Percentiles rank a stretch among this genome's conserved stretches.
phyloP scores from a whole-genome alignment of 192 early-diverging fungal genomes.

The Coemansia interrupta region DNA sequence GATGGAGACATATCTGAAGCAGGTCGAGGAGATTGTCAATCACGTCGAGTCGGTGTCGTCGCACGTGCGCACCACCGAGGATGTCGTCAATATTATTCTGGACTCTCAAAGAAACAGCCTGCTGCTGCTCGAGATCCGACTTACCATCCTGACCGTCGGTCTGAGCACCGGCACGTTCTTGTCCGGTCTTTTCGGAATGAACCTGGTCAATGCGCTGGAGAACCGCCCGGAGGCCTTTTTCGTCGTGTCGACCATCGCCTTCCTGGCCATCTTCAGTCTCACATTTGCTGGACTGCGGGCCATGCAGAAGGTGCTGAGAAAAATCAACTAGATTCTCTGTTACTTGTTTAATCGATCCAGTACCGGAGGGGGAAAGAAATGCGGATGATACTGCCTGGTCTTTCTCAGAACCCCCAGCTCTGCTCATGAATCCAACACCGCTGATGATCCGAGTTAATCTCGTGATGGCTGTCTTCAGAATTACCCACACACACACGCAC shows the following conservation, averaged over 20 bases:
- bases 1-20: conserved; percentile 84
- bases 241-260: conserved; percentile 55
- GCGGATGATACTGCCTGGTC: no score
- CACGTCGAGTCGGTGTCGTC: conserved; percentile 64
- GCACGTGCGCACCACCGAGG: conserved; percentile 75
- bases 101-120: conserved; percentile 83
- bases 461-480: no score
- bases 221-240: conserved; percentile 65
- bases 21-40: conserved; percentile 79
- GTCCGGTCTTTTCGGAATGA: conserved; percentile 86
- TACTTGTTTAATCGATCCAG: no score
- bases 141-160: conserved; percentile 76
- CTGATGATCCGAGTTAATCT: no score
- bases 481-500: no score
- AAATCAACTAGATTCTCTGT: conserved; percentile 25
- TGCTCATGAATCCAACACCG: no score
- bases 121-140: conserved; percentile 76
- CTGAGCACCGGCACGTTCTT: conserved; percentile 72
- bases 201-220: conserved; percentile 74
- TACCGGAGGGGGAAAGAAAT: no score
- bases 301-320: conserved; percentile 47
- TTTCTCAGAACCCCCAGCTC: no score
- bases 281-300: conserved; percentile 37
- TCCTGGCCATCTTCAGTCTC: conserved; percentile 33
- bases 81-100: conserved; percentile 79